These are phyloP conservation scores for Aspergillus cejpii DNA, from an alignment of 2,329 filamentous ascomycete genomes.

Conservation along the genomic window DNA sequence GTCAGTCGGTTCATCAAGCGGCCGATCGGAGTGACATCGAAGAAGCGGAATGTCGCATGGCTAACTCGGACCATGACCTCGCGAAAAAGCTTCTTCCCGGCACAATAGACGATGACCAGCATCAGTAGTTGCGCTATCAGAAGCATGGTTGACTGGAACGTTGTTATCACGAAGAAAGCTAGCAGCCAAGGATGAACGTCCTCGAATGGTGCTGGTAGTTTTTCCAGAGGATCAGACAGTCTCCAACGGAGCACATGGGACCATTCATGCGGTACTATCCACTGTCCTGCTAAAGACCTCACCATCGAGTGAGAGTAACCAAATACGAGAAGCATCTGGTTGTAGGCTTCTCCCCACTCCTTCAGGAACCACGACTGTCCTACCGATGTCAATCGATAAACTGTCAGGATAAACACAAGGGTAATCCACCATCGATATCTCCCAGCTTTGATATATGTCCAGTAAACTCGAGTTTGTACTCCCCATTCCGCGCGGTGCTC, in stretches of 20 bases:
- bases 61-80: conserved; percentile 67
- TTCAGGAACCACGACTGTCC: conserved; percentile 75
- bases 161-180: conserved; percentile 61
- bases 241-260: conserved; percentile 12
- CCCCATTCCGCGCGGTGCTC: conserved; percentile 68
- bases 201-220: conserved; percentile 58
- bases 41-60: conserved; percentile 78
- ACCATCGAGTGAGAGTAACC: conserved; percentile 14
- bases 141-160: conserved; percentile 54
- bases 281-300: conserved; percentile 2
- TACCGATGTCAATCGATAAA: conserved; percentile 60
- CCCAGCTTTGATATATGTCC: conserved; percentile 77
- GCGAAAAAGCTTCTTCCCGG: conserved; percentile 68
- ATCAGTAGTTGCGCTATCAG: conserved; percentile 60
- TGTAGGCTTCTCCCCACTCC: conserved; percentile 74
- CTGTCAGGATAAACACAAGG: conserved; percentile 55
- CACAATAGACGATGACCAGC: conserved; percentile 70
- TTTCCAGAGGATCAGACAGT: conserved; percentile 30
- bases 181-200: conserved; percentile 69
- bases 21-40: conserved; percentile 82
- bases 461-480: conserved; percentile 70
- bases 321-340: conserved; percentile 20
- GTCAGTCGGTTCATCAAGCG: conserved; percentile 88
- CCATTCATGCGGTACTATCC: conserved; percentile 5
- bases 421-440: conserved; percentile 65